Percentiles rank a stretch among this genome's conserved stretches.
phyloP scores from a whole-genome alignment of 2,329 filamentous ascomycete genomes.

The Geoglossum cookeanum region DNA sequence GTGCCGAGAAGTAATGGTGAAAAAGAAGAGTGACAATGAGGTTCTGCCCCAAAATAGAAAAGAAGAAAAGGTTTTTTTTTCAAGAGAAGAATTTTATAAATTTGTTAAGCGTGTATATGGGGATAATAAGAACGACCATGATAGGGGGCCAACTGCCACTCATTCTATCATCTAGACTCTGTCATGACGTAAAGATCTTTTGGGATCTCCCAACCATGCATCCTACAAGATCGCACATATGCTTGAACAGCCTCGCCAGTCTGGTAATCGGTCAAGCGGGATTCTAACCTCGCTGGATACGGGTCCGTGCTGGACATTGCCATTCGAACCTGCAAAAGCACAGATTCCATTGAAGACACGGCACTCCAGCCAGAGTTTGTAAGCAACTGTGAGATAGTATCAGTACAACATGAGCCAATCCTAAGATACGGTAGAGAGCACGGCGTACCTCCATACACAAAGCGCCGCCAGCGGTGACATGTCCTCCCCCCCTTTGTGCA shows the following conservation, averaged over 20 bases:
- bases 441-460: conserved; percentile 46
- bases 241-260: not conserved
- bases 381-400: conserved; percentile 29
- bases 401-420: conserved; percentile 3
- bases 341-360: conserved; percentile 52
- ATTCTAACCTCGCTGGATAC: conserved; percentile 46
- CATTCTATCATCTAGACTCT: no score
- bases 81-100: no score
- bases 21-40: no score
- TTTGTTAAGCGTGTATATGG: no score
- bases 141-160: no score
- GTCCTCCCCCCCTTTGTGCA: conserved; percentile 55
- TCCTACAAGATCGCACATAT: not conserved
- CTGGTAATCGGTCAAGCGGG: not conserved
- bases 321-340: conserved; percentile 63
- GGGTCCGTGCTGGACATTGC: conserved; percentile 53
- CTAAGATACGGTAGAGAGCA: not conserved
- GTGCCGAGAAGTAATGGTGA: no score
- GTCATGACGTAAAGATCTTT: not conserved
- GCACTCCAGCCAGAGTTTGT: conserved; percentile 71
- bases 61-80: no score
- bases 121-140: no score
- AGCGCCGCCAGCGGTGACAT: conserved; percentile 68
- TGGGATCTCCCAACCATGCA: conserved; percentile 2
- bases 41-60: no score